Evolutionary conservation across 495 filamentous ascomycete species (phyloP).

Genomic region (Penicillium lagena): DNA sequence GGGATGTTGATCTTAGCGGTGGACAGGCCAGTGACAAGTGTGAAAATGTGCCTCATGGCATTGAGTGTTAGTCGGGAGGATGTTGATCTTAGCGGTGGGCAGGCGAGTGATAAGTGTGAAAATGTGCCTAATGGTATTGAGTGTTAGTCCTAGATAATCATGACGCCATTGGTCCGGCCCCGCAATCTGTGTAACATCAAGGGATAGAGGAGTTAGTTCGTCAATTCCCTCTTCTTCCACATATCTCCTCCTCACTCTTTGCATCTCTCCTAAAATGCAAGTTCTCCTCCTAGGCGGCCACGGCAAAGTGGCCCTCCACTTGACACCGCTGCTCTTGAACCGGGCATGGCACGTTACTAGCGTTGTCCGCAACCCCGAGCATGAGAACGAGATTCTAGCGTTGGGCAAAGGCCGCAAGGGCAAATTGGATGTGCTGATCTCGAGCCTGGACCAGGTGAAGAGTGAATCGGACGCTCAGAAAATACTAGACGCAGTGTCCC

Average conservation of each 20-base stretch:
- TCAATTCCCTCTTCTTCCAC: not conserved
- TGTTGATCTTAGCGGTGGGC: constrained; percentile 41
- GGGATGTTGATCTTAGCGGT: constrained; percentile 37
- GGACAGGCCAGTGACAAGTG: constrained; percentile 39
- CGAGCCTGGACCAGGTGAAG: constrained; percentile 64
- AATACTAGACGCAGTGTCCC: constrained; percentile 52
- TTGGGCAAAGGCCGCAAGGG: constrained; percentile 50
- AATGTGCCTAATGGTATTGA: constrained; percentile 34
- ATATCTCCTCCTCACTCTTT: no score
- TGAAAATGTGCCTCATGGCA: constrained; percentile 33
- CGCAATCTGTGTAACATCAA: not conserved
- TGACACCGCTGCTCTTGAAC: constrained; percentile 69
- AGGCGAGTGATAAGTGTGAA: constrained; percentile 31
- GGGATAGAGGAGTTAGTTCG: no score
- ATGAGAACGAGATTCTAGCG: constrained; percentile 55
- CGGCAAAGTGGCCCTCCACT: constrained; percentile 69
- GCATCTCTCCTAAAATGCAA: constrained; percentile 29
- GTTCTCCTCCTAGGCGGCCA: constrained; percentile 76
- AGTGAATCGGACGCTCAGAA: constrained; percentile 52
- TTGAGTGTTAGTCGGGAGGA: constrained; percentile 31
- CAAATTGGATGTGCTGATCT: constrained; percentile 53
- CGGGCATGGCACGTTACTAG: constrained; percentile 70
- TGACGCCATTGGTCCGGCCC: not conserved
- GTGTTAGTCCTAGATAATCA: constrained; percentile 6
- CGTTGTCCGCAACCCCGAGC: constrained; percentile 65